Evolutionary conservation across 2,329 filamentous ascomycete genomes (phyloP).

Genomic region (Helotiales sp.): DNA sequence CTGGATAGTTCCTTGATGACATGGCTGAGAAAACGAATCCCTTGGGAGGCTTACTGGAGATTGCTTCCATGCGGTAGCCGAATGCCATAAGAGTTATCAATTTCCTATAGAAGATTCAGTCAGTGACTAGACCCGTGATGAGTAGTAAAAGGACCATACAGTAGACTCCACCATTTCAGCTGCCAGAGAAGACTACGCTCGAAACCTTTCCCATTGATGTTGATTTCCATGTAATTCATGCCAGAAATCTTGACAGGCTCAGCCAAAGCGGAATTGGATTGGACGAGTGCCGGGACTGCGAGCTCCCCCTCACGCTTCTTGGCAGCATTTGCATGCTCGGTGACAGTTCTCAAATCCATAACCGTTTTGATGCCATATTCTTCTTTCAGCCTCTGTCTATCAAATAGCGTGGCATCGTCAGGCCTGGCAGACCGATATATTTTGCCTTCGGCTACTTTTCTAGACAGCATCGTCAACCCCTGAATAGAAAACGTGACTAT

Average conservation of each 20-base stretch:
- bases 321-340: constrained; percentile 70
- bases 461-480: constrained; percentile 27
- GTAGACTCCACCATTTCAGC: constrained; percentile 65
- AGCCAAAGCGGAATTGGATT: constrained; percentile 50
- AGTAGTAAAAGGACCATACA: constrained; percentile 44
- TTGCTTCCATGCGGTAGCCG: constrained; percentile 68
- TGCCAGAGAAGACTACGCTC: constrained; percentile 67
- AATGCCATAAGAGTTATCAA: constrained; percentile 62
- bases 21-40: too few species aligned
- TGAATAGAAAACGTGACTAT: background rate
- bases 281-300: constrained; percentile 43
- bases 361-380: constrained; percentile 68
- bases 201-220: constrained; percentile 70
- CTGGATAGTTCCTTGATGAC: too few species aligned
- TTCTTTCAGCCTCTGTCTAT: constrained; percentile 59
- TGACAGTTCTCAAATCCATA: constrained; percentile 77
- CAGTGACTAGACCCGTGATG: too few species aligned
- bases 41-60: too few species aligned
- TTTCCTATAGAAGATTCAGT: constrained; percentile 48
- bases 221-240: constrained; percentile 65
- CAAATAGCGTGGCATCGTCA: constrained; percentile 68
- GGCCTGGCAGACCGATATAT: constrained; percentile 68
- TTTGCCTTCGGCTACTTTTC: constrained; percentile 58
- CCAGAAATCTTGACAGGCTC: constrained; percentile 63
- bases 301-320: constrained; percentile 56